These are phyloP conservation scores for Cerrena zonata DNA, from an alignment of 1,284 basidiomycete genomes.

Conservation along the genomic window DNA sequence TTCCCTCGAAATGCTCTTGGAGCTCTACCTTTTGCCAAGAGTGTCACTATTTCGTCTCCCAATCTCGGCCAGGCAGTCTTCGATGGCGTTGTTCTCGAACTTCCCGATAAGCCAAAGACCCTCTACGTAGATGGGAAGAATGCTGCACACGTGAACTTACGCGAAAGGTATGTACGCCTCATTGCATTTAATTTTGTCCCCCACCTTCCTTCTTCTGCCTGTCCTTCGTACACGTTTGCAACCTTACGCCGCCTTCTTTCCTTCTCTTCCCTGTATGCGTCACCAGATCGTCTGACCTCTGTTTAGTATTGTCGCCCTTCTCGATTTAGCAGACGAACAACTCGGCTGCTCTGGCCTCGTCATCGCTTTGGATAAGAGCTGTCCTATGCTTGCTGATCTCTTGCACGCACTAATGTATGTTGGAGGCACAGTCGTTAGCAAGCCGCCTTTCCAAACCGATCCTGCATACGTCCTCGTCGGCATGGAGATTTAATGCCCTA, in stretches of 20 bases:
- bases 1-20: conserved; percentile 66
- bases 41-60: conserved; percentile 65
- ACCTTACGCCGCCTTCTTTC: no score
- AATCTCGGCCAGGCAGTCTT: conserved; percentile 56
- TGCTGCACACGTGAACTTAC: conserved; percentile 65
- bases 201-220: no score
- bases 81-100: conserved; percentile 68
- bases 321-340: conserved; percentile 76
- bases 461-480: conserved; percentile 71
- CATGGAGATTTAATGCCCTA: conserved; percentile 56
- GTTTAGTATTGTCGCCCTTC: conserved; percentile 69
- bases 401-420: conserved; percentile 81
- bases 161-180: conserved; percentile 64
- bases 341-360: conserved; percentile 71
- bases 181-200: no score
- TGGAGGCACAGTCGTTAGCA: conserved; percentile 70
- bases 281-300: conserved; percentile 3
- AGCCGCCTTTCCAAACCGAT: conserved; percentile 66
- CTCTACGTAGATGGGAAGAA: conserved; percentile 78
- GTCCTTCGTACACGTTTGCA: no score
- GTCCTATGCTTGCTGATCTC: conserved; percentile 52
- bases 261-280: conserved; percentile 6
- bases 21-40: conserved; percentile 63
- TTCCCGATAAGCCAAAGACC: conserved; percentile 66
- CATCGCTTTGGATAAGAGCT: conserved; percentile 63